Base-by-base conservation (phyloP, 306 rosid genomes). In the Bauhinia variegata region DNA sequence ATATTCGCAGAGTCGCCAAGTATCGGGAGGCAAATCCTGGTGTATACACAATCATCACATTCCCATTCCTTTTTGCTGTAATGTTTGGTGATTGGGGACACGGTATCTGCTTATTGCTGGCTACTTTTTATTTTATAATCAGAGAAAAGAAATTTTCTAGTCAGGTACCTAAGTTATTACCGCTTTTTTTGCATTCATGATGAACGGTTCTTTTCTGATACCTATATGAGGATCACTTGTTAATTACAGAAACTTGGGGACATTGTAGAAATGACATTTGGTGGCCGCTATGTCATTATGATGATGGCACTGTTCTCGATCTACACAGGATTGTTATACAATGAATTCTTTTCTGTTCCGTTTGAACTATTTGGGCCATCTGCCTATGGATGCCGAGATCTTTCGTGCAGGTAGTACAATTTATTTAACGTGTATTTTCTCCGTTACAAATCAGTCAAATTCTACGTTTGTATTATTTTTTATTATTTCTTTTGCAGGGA, bases 81-180 rank as follows among this genome's bases (percentile, higher is more conserved):
- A 86, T 91, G 95, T 91, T 91, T 75, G 90, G 92, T 57, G 95
- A 91, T 70, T 88, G 90, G 95, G 92, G 90, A 48, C 97, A 91
- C 67, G 97, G 97, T 43, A 77, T 86, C 66, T 91, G 97, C 80
- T 79, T 88, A 86, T 77, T 91, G 73, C 78, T 91, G 36, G 95
- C 85, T 15, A 59, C 87, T 57, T 79, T 84, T 64, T 88, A 84
- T 84, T 79, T 88, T 64, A 86, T 91, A 67, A 70, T 82, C 53
- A 75, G 77, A 33, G 97, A 91, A 80, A 85, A 69, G 63, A 76
- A 74, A 41, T 65, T 80, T 79, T 84, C 90, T 4, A 66, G 72
- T 64, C 85, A 88, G 92, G 92, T 91, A 80, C 72, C 6, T 36
- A 36, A 36, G 4, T 36, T n/a, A 64, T 71, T 73, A 23, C 5